Evolutionary conservation across 768 basidiomycete species (phyloP).

Genomic region (Strobilomyces dryophilus): DNA sequence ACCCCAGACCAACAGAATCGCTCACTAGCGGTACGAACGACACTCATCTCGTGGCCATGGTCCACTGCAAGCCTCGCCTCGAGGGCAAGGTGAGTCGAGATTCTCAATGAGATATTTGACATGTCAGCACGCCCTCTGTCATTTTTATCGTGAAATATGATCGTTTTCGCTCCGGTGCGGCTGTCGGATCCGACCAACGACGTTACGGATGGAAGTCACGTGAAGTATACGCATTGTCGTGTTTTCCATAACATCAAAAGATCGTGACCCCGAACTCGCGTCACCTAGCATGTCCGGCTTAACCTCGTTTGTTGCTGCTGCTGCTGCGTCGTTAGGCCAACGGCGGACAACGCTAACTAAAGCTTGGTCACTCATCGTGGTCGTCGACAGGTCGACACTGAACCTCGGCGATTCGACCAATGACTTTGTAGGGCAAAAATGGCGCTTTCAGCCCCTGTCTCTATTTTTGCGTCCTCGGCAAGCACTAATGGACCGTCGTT

Average conservation of each 20-base stretch:
- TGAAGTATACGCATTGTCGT: not conserved
- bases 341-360: not conserved
- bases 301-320: not conserved
- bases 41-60: not conserved
- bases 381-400: not conserved
- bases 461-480: not conserved
- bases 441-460: not conserved
- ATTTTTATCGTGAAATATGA: not conserved
- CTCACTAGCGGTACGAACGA: constrained; percentile 4
- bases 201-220: not conserved
- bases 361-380: not conserved
- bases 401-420: not conserved
- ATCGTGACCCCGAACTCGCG: not conserved
- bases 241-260: not conserved
- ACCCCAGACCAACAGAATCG: not conserved
- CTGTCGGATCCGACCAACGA: not conserved
- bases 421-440: constrained; percentile 1
- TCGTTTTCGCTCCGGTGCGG: not conserved
- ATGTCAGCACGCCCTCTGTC: not conserved
- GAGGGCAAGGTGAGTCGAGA: constrained; percentile 15
- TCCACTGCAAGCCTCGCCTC: constrained; percentile 4
- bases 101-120: not conserved
- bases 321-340: not conserved
- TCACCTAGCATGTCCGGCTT: not conserved
- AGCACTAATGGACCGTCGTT: too few species aligned